Base-by-base conservation (phyloP, 257 asterid genomes). In the Rauvolfia tetraphylla region DNA sequence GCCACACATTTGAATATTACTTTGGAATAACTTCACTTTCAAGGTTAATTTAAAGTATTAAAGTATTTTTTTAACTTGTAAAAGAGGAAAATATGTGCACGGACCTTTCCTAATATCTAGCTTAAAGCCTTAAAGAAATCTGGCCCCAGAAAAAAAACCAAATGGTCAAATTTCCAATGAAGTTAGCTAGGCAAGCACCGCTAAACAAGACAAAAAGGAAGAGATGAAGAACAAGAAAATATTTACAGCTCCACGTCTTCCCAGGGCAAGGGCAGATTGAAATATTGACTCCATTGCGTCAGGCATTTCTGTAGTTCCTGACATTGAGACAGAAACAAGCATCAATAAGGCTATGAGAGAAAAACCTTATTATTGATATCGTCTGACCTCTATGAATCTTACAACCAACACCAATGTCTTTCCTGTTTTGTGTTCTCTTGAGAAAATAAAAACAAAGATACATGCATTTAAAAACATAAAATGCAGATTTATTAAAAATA, bases 201-300 rank as follows among this genome's bases (percentile, higher is more conserved):
- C 39, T 49, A 34, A 51, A 73, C 69, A 66, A 72, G 38, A 29
- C 48, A 77, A 42, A 74, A 75, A 74, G 27, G 38, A 78, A 34
- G 79, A 61, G 68, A 56, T 39, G 65, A 80, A 38, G 51, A 71
- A 57, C 14, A 84, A 76, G 73, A 41, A 70, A 78, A 76, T 81
- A 87, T 95, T 93, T 84, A 93, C 98, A 34, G 95, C 98, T 41
- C 93, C 98, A 49, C 76, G 87, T 79, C 80, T 88, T 42, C 98
- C 98, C 78, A 83, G 74, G 78, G 83, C 90, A 75, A 93, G 89
- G 63, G 98, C 97, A 83, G 89, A 84, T 78, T 91, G 97, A 82
- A 87, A 93, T 80, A 93, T 86, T 73, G 87, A 75, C 77, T 93
- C 98, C 95, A 93, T 90, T 62, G 97, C 98, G 85, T 93, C 97